Evolutionary conservation across 495 filamentous ascomycete species (phyloP).

Genomic region (Penicillium parvum): DNA sequence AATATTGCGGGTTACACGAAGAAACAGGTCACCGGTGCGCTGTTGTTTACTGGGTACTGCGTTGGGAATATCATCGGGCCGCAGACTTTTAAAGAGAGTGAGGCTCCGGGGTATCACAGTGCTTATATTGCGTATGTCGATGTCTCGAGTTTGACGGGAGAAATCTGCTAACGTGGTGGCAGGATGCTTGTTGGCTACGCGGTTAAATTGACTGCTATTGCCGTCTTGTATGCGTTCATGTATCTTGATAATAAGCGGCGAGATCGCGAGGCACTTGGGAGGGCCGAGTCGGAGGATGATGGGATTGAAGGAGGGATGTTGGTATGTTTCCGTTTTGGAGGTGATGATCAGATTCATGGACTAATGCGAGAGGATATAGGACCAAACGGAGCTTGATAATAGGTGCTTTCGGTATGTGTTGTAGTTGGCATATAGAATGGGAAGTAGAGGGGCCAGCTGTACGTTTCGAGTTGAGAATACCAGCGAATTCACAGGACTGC

Average conservation of each 20-base stretch:
- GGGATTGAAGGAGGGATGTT: constrained; percentile 52
- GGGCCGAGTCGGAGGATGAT: constrained; percentile 36
- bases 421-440: constrained; percentile 10
- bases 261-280: constrained; percentile 38
- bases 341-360: too few relatives aligned
- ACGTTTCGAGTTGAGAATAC: neutral
- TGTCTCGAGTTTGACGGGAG: neutral
- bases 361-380: too few relatives aligned
- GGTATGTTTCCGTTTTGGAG: constrained; percentile 10
- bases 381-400: constrained; percentile 54
- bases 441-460: neutral
- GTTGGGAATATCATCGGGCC: constrained; percentile 46
- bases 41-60: constrained; percentile 42
- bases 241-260: constrained; percentile 50
- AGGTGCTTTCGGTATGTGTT: constrained; percentile 51
- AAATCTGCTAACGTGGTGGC: neutral
- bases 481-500: neutral
- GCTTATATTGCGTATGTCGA: constrained; percentile 47
- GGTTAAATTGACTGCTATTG: constrained; percentile 45
- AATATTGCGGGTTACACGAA: constrained; percentile 56
- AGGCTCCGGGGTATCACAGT: constrained; percentile 50
- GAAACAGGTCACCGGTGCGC: constrained; percentile 50
- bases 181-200: constrained; percentile 51
- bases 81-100: constrained; percentile 49
- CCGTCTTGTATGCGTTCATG: constrained; percentile 50